Base-by-base conservation (phyloP, 768 basidiomycete species). In the Pholiota microspora region DNA sequence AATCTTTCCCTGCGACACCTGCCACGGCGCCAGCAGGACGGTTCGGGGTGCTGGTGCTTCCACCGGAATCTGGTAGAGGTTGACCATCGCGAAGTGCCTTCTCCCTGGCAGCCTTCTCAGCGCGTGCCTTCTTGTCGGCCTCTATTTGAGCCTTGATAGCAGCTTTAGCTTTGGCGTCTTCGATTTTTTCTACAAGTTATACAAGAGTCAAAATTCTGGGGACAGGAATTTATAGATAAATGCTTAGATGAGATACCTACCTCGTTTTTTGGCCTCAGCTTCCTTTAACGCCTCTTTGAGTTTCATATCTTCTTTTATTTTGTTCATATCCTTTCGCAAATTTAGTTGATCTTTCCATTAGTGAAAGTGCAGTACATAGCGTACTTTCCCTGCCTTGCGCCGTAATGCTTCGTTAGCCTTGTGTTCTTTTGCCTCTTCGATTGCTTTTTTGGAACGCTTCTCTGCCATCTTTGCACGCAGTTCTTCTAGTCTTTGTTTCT, bases 1-100 rank as follows among this genome's bases (percentile, higher is more conserved):
- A 94, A 51, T 96, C 92, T 60, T 82, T 86, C 18, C 89, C 84
- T 5, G 84, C 73, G 1, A 77, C 70, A 3, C 75, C 71, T 2
- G 75, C 69, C 0, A 76, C 57, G 0, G 77, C 55, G 2, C 77
- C 59, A 7, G 72, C 61, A 4, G 75, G 58, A 1, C 29, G 70
- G 61, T 10, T 69, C 53, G 18, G 60, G 46, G n/a, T 49, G 12
- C 29, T 31, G 7, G 29, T 31, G 29, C 29, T 31, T 6, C 7
- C 47, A 38, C 59, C 44, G 4, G 63, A 50, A 15, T 62, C 67
- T 5, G 69, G 68, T 10, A 76, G 51, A 8, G 72, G 67, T 51
- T 75, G 74, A 1, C 95, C 95, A 31, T 96, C 93, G 28, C 95
- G 82, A 6, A 95, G 67, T 0, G 94, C 95, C 68, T 98, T 98